These are phyloP conservation scores for Phytophthora europaea DNA, from an alignment of 352 stramenopile genomes.

Conservation along the genomic window DNA sequence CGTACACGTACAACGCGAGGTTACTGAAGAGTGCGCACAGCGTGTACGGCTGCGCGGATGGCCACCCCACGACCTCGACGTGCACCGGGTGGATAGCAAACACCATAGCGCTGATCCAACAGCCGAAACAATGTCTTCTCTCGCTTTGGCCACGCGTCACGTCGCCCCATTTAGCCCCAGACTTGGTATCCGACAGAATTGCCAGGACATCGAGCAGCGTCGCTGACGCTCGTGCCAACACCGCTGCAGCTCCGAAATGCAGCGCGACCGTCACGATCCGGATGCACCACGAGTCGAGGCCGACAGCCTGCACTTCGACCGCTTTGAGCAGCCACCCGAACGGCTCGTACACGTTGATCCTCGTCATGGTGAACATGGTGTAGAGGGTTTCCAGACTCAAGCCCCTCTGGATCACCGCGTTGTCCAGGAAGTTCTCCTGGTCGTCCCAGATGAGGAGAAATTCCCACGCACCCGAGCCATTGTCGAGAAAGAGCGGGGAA, in stretches of 20 bases:
- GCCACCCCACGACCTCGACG: constrained; percentile 76
- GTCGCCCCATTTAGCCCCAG: neutral
- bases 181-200: constrained; percentile 22
- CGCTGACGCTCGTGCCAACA: constrained; percentile 42
- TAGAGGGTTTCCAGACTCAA: constrained; percentile 46
- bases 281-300: constrained; percentile 49
- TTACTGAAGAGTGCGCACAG: constrained; percentile 64
- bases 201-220: constrained; percentile 37
- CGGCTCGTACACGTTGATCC: constrained; percentile 79
- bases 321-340: constrained; percentile 77
- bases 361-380: constrained; percentile 59
- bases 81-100: constrained; percentile 72
- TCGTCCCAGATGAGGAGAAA: constrained; percentile 72
- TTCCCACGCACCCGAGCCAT: constrained; percentile 42
- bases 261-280: constrained; percentile 56
- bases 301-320: constrained; percentile 41
- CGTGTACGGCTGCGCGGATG: constrained; percentile 76
- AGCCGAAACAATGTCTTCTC: constrained; percentile 29
- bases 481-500: constrained; percentile 23
- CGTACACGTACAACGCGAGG: constrained; percentile 49
- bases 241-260: constrained; percentile 40
- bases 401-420: constrained; percentile 51
- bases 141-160: neutral
- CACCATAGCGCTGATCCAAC: constrained; percentile 54
- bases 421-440: constrained; percentile 65